Base-by-base conservation (phyloP, 345 rosid genomes). In the Aquilaria yunnanensis region DNA sequence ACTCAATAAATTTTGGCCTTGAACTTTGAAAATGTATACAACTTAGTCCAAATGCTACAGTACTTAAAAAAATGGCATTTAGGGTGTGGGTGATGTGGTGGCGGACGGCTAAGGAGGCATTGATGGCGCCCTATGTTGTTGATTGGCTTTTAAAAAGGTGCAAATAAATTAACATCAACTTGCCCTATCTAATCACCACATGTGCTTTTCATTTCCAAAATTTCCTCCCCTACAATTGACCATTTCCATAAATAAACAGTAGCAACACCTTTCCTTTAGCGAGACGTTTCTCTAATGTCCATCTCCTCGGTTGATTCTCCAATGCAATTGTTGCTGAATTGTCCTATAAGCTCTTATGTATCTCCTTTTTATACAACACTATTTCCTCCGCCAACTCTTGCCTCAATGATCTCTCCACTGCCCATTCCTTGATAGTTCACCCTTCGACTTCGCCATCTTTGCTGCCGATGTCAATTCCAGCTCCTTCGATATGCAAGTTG, bases 361-460 rank as follows among this genome's bases (percentile, higher is more conserved):
- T 75, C 61, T 59, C 77, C 29, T 54, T 82, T 32, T 47, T 63
- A 32, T 33, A 64, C 41, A 32, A 55, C 47, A 51, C 69, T 33
- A 59, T 67, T 32, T 13, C 53, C 66, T 47, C 55, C 7, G 1
- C 59, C 52, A 3, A 16, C 47, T 52, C 70, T 10, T 63, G 71
- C n/a, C 79, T 82, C 69, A 74, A 76, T 60, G 87, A 82, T 16
- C 57, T 70, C 12, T 31, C 70, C 63, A 80, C 84, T 12, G 81
- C 87, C 2, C 84, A 80, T 71, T 65, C 66, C 11, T 67, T 16
- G 82, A 79, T 10, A 14, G 33, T 12, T 51, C 72, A 8, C 66
- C 66, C n/a, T 70, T 63, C 33, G 67, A 58, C 12, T n/a, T 68
- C 34, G 23, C 0, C 23, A 46, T 67, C 32, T 46, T 63, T 14